These are phyloP conservation scores for Friedmanniomyces simplex DNA, from an alignment of 495 filamentous ascomycete genomes.

Conservation along the genomic window DNA sequence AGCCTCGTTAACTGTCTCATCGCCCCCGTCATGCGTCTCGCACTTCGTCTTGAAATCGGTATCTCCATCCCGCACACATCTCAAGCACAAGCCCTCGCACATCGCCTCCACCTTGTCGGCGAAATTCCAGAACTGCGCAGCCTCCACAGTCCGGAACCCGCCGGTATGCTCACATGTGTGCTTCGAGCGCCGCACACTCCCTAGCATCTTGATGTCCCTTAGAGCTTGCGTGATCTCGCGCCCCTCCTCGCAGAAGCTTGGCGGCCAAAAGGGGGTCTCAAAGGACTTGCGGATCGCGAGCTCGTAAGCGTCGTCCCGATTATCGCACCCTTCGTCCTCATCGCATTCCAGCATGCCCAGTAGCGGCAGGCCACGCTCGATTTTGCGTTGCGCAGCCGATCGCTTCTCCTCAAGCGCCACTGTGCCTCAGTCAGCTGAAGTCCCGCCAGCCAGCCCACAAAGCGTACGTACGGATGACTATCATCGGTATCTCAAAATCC, in stretches of 20 bases:
- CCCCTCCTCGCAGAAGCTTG: not conserved
- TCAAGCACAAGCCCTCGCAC: constrained; percentile 2
- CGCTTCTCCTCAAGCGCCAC: not conserved
- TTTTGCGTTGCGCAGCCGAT: not conserved
- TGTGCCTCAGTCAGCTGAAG: not conserved
- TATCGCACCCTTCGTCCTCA: not conserved
- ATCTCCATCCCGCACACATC: too few species aligned
- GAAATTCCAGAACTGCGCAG: not conserved
- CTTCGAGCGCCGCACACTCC: not conserved
- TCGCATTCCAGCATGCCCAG: not conserved
- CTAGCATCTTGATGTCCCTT: not conserved
- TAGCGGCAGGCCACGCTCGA: not conserved
- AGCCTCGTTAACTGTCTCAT: too few species aligned
- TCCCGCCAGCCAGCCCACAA: not conserved
- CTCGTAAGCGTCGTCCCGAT: not conserved
- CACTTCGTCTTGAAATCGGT: too few species aligned
- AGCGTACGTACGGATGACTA: not conserved
- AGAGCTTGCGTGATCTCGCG: not conserved
- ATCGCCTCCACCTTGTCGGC: not conserved
- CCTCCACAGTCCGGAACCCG: not conserved
- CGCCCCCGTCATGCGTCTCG: too few species aligned
- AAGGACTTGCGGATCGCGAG: not conserved
- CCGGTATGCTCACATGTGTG: not conserved
- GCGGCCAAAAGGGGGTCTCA: not conserved
- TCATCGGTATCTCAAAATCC: not conserved